These are phyloP conservation scores for Diutina sp. DNA, from an alignment of 1,139 yeast genomes.

Conservation along the genomic window DNA sequence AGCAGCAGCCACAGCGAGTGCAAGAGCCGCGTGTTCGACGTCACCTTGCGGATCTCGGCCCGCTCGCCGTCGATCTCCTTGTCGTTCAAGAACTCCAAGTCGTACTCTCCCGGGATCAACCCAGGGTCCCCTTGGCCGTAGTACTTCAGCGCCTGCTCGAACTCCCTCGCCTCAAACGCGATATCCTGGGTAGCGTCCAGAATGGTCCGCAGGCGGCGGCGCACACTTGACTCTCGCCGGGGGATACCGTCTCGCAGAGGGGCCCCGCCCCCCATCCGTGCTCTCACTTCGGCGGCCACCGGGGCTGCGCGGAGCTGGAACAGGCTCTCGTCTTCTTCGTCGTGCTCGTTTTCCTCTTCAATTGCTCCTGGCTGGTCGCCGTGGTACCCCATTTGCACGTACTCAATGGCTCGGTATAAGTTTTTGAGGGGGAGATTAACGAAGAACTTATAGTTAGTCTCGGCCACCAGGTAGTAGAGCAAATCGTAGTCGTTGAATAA, in stretches of 20 bases:
- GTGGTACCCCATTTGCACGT: conserved; percentile 17
- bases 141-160: not conserved
- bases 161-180: not conserved
- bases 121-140: conserved; percentile 1
- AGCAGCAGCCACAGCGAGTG: conserved; percentile 2
- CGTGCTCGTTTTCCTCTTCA: not conserved
- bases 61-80: conserved; percentile 1
- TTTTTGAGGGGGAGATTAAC: conserved; percentile 32
- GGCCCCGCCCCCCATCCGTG: not conserved
- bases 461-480: conserved; percentile 27
- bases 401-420: conserved; percentile 26
- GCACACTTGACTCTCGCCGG: not conserved
- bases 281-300: not conserved
- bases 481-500: conserved; percentile 32
- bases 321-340: not conserved
- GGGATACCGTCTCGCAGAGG: not conserved
- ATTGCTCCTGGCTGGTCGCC: not conserved
- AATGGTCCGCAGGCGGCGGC: not conserved
- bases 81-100: not conserved
- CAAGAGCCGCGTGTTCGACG: not conserved
- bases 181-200: conserved; percentile 1
- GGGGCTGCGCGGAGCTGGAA: not conserved
- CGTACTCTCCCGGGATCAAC: not conserved
- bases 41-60: not conserved
- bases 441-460: conserved; percentile 28